These are phyloP conservation scores for Ceratocystis papillata DNA, from an alignment of 2,329 filamentous ascomycete species.

Conservation along the genomic window DNA sequence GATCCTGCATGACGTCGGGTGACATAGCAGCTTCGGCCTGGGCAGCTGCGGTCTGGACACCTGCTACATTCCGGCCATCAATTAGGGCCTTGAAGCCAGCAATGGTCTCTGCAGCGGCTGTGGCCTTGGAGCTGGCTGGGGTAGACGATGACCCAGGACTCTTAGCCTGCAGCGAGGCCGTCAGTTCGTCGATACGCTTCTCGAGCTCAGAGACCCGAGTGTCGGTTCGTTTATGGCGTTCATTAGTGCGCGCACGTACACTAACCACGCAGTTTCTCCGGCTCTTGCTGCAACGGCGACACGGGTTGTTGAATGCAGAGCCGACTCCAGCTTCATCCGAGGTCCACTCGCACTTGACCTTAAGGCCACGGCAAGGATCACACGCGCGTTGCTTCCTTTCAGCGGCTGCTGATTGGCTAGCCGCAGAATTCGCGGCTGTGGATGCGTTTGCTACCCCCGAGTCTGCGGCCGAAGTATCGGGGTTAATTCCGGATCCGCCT, in stretches of 20 bases:
- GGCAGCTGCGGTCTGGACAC: neutral
- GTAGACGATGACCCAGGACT: neutral
- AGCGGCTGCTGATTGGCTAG: constrained; percentile 32
- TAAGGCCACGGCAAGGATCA: constrained; percentile 63
- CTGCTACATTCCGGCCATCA: constrained; percentile 20
- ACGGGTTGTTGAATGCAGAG: constrained; percentile 45
- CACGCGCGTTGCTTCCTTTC: constrained; percentile 61
- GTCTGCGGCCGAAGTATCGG: neutral
- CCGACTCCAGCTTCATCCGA: constrained; percentile 35
- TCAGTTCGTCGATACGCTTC: constrained; percentile 83
- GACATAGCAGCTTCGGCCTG: constrained; percentile 12
- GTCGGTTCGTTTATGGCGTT: constrained; percentile 86
- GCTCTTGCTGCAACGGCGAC: constrained; percentile 69
- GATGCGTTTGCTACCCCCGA: neutral
- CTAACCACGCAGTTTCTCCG: constrained; percentile 69
- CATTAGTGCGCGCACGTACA: constrained; percentile 49
- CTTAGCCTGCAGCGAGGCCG: constrained; percentile 59
- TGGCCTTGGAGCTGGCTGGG: constrained; percentile 27
- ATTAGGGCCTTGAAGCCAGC: constrained; percentile 26
- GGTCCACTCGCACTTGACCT: constrained; percentile 78
- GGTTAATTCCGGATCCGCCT: neutral
- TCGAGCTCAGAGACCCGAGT: constrained; percentile 81
- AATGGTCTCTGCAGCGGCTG: constrained; percentile 23
- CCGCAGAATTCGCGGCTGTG: neutral
- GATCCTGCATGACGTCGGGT: constrained; percentile 29